Conservation (phyloP, 139 green algal species). For the Picochlorum sp. region DNA sequence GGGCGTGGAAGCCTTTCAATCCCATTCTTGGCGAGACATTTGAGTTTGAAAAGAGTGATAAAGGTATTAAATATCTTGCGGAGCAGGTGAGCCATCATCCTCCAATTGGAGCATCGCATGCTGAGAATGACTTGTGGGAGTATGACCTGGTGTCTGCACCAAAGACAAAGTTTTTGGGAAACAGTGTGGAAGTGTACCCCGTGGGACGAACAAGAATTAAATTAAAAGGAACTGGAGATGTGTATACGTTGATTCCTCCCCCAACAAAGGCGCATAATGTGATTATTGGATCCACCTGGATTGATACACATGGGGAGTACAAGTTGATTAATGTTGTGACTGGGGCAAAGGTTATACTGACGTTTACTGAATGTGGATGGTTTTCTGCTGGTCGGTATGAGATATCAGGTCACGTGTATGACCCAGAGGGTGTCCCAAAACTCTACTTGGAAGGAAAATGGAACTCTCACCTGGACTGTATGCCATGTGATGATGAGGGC, state of each 20-base stretch:
- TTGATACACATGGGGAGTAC: slow-evolving; percentile 83
- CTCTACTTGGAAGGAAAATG: slow-evolving; percentile 72
- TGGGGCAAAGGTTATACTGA: slow-evolving; percentile 61
- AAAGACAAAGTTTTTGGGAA: slow-evolving; percentile 95
- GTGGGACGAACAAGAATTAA: slow-evolving; percentile 79
- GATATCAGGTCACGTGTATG: slow-evolving; percentile 20
- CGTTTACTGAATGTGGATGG: slow-evolving; percentile 89
- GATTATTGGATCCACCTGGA: slow-evolving; percentile 85
- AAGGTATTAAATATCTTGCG: slow-evolving; percentile 67
- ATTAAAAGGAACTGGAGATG: slow-evolving; percentile 64
- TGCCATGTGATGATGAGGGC: slow-evolving; percentile 61
- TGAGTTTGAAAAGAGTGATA: slow-evolving; percentile 56
- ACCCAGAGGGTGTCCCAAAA: neutral
- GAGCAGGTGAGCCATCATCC: slow-evolving; percentile 94
- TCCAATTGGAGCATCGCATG: slow-evolving; percentile 81
- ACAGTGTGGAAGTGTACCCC: slow-evolving; percentile 91
- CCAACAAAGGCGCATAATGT: slow-evolving; percentile 84
- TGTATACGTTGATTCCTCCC: slow-evolving; percentile 76
- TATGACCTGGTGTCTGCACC: slow-evolving; percentile 93
- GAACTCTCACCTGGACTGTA: slow-evolving; percentile 65
- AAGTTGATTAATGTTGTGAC: slow-evolving; percentile 68
- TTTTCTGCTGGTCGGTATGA: slow-evolving; percentile 76
- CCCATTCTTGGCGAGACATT: slow-evolving; percentile 97
- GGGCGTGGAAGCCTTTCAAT: slow-evolving; percentile 99
- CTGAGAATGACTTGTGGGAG: slow-evolving; percentile 70